Evolutionary conservation across 2,329 filamentous ascomycete species (phyloP), one percentile per base, ranked within the genome.

Genomic region (Fusarium equiseti): DNA sequence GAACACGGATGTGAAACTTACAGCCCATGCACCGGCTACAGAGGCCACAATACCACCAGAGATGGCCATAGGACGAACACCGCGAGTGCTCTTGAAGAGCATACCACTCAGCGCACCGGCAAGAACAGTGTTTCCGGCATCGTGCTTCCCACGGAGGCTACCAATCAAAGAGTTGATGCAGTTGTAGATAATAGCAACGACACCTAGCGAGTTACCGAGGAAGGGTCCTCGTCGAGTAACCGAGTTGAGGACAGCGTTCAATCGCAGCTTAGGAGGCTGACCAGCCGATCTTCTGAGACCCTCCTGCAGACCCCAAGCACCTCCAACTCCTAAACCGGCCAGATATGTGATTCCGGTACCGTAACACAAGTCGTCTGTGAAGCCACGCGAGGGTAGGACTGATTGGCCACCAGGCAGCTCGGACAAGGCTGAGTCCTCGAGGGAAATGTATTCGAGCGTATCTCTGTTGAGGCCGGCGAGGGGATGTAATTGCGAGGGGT

Each of bases 281-380:
- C 84, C 87, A 67, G 89, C 89, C n/a, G 91, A 92, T 81, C 92
- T 91, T 77, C 91, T 90, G 75, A 98, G 83, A 13, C 96, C 96
- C 82, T 99, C 96, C 72, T 92, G 91, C 74, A 99, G 81, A 68
- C 96, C 96, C 95, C 95, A 98, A 61, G 89, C 91, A 73, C 96
- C 96, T 81, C 96, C 96, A 73, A 97, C 79, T 43, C 91, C 88
- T 76, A 99, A 85, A 9, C 92, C 96, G n/a, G 92, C 85, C 66
- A 99, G 86, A 80, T 99, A 99, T 78, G 94, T 97, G 68, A 95
- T 91, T 76, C 96, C 96, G 24, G 96, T 97, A 78, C 97, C 96
- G 81, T 99, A 99, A 84, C 96, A 98, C 65, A 99, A 89, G 81
- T 99, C 96, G 79, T 99, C 96, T 66, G 95, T 97, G 90, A 97